Evolutionary conservation across 2,329 filamentous ascomycete genomes (phyloP).

Genomic region (Colletotrichum kahawae): DNA sequence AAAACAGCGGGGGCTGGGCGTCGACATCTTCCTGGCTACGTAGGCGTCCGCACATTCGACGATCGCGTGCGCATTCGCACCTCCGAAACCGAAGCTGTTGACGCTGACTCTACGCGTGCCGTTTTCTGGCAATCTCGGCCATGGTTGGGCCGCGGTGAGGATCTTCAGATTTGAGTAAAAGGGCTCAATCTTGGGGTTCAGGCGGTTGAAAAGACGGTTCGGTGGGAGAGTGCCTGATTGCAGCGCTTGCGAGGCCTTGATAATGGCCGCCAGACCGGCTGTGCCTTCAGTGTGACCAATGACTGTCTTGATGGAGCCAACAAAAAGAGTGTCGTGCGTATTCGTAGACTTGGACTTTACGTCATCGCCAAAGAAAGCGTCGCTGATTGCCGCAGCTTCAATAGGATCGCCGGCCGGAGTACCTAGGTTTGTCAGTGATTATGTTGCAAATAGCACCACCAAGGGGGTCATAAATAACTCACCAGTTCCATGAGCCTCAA

Average conservation of each 20-base stretch:
- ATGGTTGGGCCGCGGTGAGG: not conserved
- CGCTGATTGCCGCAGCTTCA: constrained; percentile 26
- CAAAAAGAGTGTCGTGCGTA: constrained; percentile 28
- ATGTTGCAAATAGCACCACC: fast-evolving
- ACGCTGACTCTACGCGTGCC: not conserved
- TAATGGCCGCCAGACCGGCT: constrained; percentile 30
- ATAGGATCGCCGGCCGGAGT: constrained; percentile 47
- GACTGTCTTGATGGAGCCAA: constrained; percentile 33
- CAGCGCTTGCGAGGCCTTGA: constrained; percentile 28
- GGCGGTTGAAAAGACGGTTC: constrained; percentile 33
- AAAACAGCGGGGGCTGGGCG: not conserved
- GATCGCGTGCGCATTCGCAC: constrained; percentile 48
- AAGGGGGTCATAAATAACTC: fast-evolving
- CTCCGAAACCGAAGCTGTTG: constrained; percentile 47
- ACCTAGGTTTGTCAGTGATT: not conserved
- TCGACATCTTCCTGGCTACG: not conserved
- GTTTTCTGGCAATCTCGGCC: constrained; percentile 12
- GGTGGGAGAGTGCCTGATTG: constrained; percentile 29
- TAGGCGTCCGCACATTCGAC: constrained; percentile 24
- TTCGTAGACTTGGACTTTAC: not conserved
- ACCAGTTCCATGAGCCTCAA: constrained; percentile 42
- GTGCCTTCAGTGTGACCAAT: constrained; percentile 33
- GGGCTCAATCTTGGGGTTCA: constrained; percentile 32
- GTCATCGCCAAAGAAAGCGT: not conserved
- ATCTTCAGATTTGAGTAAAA: constrained; percentile 26